Evolutionary conservation across 371 early-diverging fungal genomes (phyloP).

Genomic region (Mortierella sp.): DNA sequence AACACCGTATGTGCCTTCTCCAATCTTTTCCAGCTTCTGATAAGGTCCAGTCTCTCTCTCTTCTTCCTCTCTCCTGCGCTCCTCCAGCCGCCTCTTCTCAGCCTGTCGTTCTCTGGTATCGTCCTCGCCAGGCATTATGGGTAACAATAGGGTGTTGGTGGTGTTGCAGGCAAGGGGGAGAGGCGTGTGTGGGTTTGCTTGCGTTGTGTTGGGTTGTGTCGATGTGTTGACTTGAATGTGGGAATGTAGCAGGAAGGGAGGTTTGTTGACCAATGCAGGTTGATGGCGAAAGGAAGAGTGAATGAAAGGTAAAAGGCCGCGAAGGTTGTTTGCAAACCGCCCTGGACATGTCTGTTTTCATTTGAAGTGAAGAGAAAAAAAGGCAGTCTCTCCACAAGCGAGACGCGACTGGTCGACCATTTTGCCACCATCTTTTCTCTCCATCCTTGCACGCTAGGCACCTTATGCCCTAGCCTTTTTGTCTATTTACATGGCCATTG

Average conservation of each 20-base stretch:
- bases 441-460: background rate
- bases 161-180: background rate
- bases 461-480: background rate
- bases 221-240: background rate
- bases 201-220: background rate
- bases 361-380: background rate
- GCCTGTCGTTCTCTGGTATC: constrained; percentile 14
- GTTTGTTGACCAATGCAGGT: background rate
- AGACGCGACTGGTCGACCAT: background rate
- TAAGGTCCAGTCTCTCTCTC: constrained; percentile 66
- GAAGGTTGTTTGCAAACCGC: background rate
- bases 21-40: constrained; percentile 92
- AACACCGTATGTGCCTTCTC: constrained; percentile 98
- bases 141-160: background rate
- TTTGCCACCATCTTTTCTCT: constrained; percentile 8
- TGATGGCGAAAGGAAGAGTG: background rate
- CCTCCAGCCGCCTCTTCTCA: constrained; percentile 4
- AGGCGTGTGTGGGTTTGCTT: background rate
- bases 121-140: background rate
- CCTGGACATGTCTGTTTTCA: constrained; percentile 13
- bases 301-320: background rate
- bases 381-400: background rate
- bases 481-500: background rate
- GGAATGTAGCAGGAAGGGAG: background rate
- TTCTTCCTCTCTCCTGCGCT: constrained; percentile 9